Conservation (phyloP, 352 stramenopile species). For the Vaucheria bursata region DNA sequence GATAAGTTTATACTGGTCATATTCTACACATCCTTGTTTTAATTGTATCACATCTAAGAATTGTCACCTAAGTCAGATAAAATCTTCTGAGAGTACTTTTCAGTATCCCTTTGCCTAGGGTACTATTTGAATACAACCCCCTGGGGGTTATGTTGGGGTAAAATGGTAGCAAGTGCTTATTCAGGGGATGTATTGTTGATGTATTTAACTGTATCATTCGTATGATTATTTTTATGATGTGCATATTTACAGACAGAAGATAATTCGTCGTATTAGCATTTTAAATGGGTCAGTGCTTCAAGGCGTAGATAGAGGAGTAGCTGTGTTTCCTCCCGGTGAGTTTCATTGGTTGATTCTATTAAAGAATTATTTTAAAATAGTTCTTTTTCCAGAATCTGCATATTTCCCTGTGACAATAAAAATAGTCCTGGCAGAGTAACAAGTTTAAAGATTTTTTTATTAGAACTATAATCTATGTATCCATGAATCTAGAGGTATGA, state of each 20-base stretch:
- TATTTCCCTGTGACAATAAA: too few relatives aligned
- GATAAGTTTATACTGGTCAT: too few relatives aligned
- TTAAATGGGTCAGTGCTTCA: not conserved
- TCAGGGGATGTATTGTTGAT: not conserved
- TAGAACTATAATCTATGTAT: not conserved
- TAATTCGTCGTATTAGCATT: not conserved
- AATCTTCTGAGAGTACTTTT: too few relatives aligned
- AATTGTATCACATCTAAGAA: too few relatives aligned
- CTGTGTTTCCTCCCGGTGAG: conserved; percentile 2
- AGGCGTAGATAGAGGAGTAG: not conserved
- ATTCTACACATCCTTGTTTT: too few relatives aligned
- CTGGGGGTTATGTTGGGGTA: too few relatives aligned
- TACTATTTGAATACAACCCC: too few relatives aligned
- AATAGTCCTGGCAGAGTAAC: not conserved
- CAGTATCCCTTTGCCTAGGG: too few relatives aligned
- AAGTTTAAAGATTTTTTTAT: not conserved
- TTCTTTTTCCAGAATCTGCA: not conserved
- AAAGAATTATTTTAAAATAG: not conserved
- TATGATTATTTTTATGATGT: not conserved
- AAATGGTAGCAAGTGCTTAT: too few relatives aligned
- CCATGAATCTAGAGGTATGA: not conserved
- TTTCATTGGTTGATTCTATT: not conserved
- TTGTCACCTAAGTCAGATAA: too few relatives aligned
- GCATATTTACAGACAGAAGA: not conserved
- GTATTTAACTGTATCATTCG: not conserved